Base-by-base conservation (phyloP, 495 filamentous ascomycete species). In the Lindgomyces ingoldianus region DNA sequence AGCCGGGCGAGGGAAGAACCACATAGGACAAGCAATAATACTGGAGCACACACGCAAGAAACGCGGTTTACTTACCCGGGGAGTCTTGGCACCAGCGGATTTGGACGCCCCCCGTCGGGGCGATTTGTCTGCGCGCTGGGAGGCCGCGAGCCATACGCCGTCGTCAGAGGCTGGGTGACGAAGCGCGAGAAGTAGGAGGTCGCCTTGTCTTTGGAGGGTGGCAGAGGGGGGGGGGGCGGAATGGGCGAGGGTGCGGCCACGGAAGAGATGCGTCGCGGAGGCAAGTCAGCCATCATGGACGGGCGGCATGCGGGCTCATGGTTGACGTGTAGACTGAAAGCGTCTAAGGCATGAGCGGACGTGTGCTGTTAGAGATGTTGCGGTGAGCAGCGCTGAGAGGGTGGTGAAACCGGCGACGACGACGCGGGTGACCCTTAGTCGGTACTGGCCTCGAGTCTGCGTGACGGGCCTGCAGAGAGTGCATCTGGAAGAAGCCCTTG, bases 151-250 rank as follows among this genome's bases (percentile, higher is more conserved):
- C 77, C 79, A 36, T 81, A 81, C 52, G 82, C 78, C 2, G 67
- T 57, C 3, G 55, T 57, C 70, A 85, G 83, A 9, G 82, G 81
- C 65, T 84, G 83, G 49, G 83, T 62, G 14, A 73, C 81, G 57
- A 87, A 80, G 59, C 83, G 77, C 53, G 82, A 80, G 46, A 86
- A 73, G 62, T 83, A 82, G 73, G 78, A 83, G 61, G 52, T 78
- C 33, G 33, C 6, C 33, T 39, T 39, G 33, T 39, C 33, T 71
- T 75, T 80, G 55, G 78, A 76, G 27, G 78, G 79, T 65, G 80
- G 78, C 51, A 80, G 77, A 42, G 79, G 78, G 48, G 81, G 79
- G 54, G 83, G 77, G 27, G 81, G 80, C 14, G 84, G 84, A 26
- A 65, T 69, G 56, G 51, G 41, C 60, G 49, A 55, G 27, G 68